Base-by-base conservation (phyloP, 2,329 filamentous ascomycete genomes). In the Coniella lustricola region DNA sequence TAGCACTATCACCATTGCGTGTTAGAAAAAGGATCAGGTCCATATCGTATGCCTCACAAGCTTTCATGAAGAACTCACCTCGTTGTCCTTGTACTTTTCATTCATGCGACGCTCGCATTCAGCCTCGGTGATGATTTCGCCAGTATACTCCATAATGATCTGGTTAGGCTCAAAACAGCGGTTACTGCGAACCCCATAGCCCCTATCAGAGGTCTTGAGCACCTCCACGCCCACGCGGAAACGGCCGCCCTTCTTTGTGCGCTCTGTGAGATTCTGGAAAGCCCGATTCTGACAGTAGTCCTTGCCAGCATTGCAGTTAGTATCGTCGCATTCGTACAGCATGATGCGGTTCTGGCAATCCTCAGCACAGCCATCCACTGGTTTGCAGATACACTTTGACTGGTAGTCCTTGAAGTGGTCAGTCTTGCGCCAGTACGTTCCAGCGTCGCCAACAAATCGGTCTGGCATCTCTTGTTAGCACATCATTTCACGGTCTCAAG, bases 101-200 rank as follows among this genome's bases (percentile, higher is more conserved):
- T 87, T 89, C 90, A 97, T 96, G 48, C 93, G 84, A 40, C 86
- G 80, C 63, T 97, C 90, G 61, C 90, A 95, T 64, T 98, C 93
- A 25, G 84, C 83, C 62, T 95, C 89, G 0, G 90, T 96, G 61
- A 98, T 95, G 57, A 98, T 96, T 67, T 98, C 93, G 35, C 93
- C 93, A 0, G 90, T 91, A 62, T 98, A 98, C 62, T 98, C 93
- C 70, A 97, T 91, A 62, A 98, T 97, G 63, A 98, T 95, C 69
- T 97, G 90, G 60, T 91, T 83, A 1, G 90, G 81, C 49, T 84
- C 75, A 64, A 97, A 98, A 53, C 82, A 85, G 40, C 93, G 82
- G 67, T 91, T 95, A 62, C 87, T 88, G 53, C 93, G 85, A 43
- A 98, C 89, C 45, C 93, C 93, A 63, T 91, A 90, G 22, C 93